Evolutionary conservation across 257 asterid genomes (phyloP).

Genomic region (Echium plantagineum): DNA sequence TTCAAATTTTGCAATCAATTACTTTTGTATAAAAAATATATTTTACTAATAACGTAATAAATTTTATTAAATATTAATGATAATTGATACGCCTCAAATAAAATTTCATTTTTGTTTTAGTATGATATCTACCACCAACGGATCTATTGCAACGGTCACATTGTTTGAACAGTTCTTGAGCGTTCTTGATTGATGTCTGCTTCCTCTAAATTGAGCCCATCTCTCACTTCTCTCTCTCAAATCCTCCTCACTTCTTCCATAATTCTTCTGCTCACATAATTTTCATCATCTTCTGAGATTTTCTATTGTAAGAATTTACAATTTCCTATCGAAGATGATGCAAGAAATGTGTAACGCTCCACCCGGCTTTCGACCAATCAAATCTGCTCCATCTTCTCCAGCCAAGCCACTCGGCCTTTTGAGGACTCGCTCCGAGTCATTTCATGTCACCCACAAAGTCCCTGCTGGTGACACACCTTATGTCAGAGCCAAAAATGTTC

Average conservation of each 20-base stretch:
- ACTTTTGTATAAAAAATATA: too few species aligned
- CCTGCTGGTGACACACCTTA: conserved; percentile 91
- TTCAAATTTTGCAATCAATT: too few species aligned
- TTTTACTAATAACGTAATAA: too few species aligned
- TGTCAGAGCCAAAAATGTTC: conserved; percentile 90
- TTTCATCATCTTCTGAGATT: too few species aligned
- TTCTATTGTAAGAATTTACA: too few species aligned
- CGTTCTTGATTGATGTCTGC: neutral
- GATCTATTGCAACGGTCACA: neutral
- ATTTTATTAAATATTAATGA: too few species aligned
- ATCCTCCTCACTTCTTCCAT: too few species aligned
- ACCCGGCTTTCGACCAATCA: conserved; percentile 45
- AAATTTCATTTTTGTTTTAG: too few species aligned
- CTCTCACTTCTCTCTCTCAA: too few species aligned
- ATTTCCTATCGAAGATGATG: conserved; percentile 20
- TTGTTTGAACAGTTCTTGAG: too few species aligned
- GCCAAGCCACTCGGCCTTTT: conserved; percentile 47
- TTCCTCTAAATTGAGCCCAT: neutral
- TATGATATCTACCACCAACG: neutral
- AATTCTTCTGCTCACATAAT: too few species aligned
- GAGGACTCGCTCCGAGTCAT: conserved; percentile 40
- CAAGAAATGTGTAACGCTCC: conserved; percentile 53
- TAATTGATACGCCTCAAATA: too few species aligned
- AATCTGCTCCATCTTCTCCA: conserved; percentile 59
- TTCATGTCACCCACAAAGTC: conserved; percentile 59